Evolutionary conservation across 441 rosid species (phyloP).

Genomic region (Lepidium campestre): DNA sequence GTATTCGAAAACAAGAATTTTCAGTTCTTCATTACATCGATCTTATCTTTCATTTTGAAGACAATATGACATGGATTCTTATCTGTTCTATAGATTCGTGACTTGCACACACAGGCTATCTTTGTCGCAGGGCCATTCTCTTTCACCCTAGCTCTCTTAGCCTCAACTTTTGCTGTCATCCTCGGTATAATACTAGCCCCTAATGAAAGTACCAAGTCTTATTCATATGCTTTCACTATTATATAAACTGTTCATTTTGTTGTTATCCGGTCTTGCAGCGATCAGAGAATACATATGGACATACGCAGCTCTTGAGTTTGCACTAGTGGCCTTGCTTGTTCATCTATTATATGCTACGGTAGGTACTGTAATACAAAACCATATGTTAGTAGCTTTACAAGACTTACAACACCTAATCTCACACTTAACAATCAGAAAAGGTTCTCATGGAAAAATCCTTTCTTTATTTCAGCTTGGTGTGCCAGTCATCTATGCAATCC

Average conservation of each 20-base stretch:
- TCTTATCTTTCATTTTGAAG: neutral
- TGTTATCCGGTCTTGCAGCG: slow-evolving; percentile 39
- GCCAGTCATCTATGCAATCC: slow-evolving; percentile 51
- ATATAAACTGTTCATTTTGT: neutral
- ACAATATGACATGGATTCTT: neutral
- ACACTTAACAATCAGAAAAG: neutral
- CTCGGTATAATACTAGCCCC: slow-evolving; percentile 41
- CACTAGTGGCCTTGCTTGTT: slow-evolving; percentile 54
- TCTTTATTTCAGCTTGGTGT: slow-evolving; percentile 51
- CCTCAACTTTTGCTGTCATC: slow-evolving; percentile 61
- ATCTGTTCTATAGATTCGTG: slow-evolving; percentile 47
- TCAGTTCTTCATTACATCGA: neutral
- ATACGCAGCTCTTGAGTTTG: slow-evolving; percentile 82
- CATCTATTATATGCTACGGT: slow-evolving; percentile 59
- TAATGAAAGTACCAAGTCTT: neutral
- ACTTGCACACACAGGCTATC: slow-evolving; percentile 60
- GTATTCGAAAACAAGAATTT: neutral
- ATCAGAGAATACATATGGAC: slow-evolving; percentile 85
- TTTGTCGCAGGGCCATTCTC: slow-evolving; percentile 78
- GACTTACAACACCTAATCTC: neutral
- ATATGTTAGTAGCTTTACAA: neutral
- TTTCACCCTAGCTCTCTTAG: slow-evolving; percentile 57
- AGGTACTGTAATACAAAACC: slow-evolving; percentile 22
- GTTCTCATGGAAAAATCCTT: neutral
- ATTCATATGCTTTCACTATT: neutral